Conservation (phyloP, 352 stramenopile genomes). For the Phytophthora sojae region DNA sequence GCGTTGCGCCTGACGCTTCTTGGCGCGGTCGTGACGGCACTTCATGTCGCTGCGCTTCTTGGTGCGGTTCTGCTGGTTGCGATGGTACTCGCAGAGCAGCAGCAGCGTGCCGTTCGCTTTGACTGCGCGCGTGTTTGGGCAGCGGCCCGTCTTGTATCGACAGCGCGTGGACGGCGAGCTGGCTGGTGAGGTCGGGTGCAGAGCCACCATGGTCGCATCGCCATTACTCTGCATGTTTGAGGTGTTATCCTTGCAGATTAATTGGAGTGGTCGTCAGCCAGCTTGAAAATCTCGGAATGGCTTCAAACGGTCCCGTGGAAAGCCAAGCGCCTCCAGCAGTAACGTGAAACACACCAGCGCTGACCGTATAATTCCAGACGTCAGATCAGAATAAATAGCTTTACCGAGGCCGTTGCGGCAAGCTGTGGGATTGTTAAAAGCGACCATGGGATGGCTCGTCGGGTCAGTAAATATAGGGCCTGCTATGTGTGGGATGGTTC, state of each 20-base stretch:
- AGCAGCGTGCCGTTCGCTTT: slow-evolving; percentile 82
- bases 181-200: neutral
- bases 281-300: slow-evolving; percentile 35
- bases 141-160: slow-evolving; percentile 86
- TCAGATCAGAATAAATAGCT: slow-evolving; percentile 40
- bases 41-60: slow-evolving; percentile 90
- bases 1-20: slow-evolving; percentile 57
- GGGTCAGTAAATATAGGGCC: slow-evolving; percentile 35
- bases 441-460: slow-evolving; percentile 13
- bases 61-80: slow-evolving; percentile 85
- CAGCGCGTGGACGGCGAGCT: slow-evolving; percentile 43
- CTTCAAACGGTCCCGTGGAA: slow-evolving; percentile 3
- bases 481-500: slow-evolving; percentile 26
- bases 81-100: slow-evolving; percentile 84
- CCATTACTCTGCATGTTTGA: slow-evolving; percentile 24
- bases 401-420: slow-evolving; percentile 26
- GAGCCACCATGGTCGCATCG: slow-evolving; percentile 4
- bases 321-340: neutral
- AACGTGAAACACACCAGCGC: slow-evolving; percentile 17
- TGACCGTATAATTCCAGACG: slow-evolving; percentile 8
- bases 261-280: slow-evolving; percentile 11
- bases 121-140: slow-evolving; percentile 68
- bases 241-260: neutral
- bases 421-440: slow-evolving; percentile 18
- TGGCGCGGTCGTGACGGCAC: slow-evolving; percentile 70